These are phyloP conservation scores for Cornus kousa DNA, from an alignment of 148 eudicot species.

Conservation along the genomic window DNA sequence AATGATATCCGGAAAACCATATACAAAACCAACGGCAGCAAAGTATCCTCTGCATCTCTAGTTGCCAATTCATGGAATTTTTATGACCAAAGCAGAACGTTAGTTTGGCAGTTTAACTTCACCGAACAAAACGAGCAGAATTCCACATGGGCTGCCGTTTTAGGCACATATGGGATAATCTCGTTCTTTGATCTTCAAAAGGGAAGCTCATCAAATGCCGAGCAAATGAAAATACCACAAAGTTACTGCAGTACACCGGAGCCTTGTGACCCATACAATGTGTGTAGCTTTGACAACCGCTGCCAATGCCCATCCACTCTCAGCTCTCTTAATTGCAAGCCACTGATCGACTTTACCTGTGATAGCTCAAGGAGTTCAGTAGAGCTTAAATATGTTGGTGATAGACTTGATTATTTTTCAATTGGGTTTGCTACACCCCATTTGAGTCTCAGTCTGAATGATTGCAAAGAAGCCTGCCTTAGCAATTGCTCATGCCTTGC, in stretches of 20 bases:
- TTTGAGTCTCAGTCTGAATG: slow-evolving; percentile 1
- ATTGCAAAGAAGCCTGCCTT: slow-evolving; percentile 18
- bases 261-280: slow-evolving; percentile 19
- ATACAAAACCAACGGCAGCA: slow-evolving; percentile 1
- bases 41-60: slow-evolving; percentile 11
- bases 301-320: slow-evolving; percentile 26
- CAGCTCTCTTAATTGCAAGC: slow-evolving; percentile 6
- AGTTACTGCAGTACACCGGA: slow-evolving; percentile 14
- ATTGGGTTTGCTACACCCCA: slow-evolving; percentile 3
- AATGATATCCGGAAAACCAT: slow-evolving; percentile 1
- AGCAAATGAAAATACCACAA: slow-evolving; percentile 10
- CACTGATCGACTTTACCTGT: slow-evolving; percentile 1
- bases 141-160: slow-evolving; percentile 16
- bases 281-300: slow-evolving; percentile 18
- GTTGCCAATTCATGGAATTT: slow-evolving; percentile 19
- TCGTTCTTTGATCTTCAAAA: slow-evolving; percentile 17
- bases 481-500: slow-evolving; percentile 11
- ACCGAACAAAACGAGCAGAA: neutral
- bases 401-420: slow-evolving; percentile 13
- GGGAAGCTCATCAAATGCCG: neutral
- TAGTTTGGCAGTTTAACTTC: slow-evolving; percentile 19
- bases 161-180: slow-evolving; percentile 15
- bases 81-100: slow-evolving; percentile 6
- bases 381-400: slow-evolving; percentile 8
- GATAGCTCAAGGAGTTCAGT: neutral